These are phyloP conservation scores for Lachancea waltii DNA, from an alignment of 805 yeast species.

Conservation along the genomic window DNA sequence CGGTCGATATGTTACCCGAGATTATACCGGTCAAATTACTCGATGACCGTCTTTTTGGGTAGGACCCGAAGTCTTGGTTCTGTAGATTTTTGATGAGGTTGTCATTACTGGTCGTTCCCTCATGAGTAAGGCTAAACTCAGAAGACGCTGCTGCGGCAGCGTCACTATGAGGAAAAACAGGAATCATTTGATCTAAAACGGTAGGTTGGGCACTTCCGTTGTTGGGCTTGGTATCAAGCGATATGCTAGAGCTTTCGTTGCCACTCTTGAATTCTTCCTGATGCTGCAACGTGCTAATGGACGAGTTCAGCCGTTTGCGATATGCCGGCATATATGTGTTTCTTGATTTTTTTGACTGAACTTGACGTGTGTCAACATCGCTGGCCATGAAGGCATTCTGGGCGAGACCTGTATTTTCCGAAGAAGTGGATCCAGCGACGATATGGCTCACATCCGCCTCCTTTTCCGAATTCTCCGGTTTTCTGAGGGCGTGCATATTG, in stretches of 20 bases:
- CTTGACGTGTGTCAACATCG: not conserved
- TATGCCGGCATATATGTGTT: constrained; percentile 34
- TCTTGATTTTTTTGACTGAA: constrained; percentile 1
- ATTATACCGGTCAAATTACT: constrained; percentile 7
- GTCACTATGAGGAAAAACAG: constrained; percentile 13
- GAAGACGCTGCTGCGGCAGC: constrained; percentile 6
- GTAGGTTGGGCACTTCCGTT: constrained; percentile 12
- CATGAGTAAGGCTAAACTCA: constrained; percentile 3
- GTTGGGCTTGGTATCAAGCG: constrained; percentile 16
- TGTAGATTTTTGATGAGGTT: constrained; percentile 20
- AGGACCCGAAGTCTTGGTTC: constrained; percentile 26
- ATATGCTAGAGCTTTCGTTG: constrained; percentile 12
- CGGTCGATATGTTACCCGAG: constrained; percentile 11
- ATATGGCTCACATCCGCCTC: constrained; percentile 6
- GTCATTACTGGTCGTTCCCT: constrained; percentile 10
- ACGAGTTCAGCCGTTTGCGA: constrained; percentile 30
- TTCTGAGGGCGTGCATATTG: constrained; percentile 24
- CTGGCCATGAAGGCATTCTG: not conserved
- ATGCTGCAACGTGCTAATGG: constrained; percentile 18
- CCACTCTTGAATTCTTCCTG: constrained; percentile 17
- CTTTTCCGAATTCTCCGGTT: constrained; percentile 5
- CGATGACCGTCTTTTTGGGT: constrained; percentile 23
- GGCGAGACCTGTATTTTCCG: constrained; percentile 14
- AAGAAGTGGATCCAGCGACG: constrained; percentile 15
- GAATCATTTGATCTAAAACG: constrained; percentile 24